Evolutionary conservation across 2,329 filamentous ascomycete species (phyloP).

Genomic region (Aspergillus sp.): DNA sequence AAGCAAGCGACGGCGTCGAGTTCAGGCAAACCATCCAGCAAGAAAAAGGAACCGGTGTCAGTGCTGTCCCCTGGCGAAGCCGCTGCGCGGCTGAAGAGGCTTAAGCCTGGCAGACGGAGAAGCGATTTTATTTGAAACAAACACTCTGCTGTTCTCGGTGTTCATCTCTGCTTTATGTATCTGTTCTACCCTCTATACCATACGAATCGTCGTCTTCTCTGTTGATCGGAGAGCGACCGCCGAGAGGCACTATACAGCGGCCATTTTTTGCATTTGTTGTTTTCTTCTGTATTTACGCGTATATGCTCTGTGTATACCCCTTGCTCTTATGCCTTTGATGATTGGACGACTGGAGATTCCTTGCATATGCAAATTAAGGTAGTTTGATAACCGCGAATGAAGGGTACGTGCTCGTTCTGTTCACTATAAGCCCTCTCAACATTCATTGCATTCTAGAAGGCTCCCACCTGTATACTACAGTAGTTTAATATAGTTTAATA

Average conservation of each 20-base stretch:
- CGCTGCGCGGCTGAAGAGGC: slow-evolving; percentile 1
- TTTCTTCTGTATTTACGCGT: background rate
- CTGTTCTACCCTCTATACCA: no score
- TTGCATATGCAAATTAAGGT: background rate
- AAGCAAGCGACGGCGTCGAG: background rate
- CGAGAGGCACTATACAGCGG: background rate
- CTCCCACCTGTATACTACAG: no score
- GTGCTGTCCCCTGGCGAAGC: slow-evolving; percentile 1
- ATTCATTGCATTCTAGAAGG: no score
- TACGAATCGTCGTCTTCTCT: no score
- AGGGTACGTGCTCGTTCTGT: no score
- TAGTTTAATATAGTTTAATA: no score
- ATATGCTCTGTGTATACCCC: background rate
- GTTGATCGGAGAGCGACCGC: background rate
- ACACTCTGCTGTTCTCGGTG: background rate
- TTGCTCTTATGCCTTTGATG: background rate
- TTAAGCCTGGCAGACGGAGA: slow-evolving; percentile 7
- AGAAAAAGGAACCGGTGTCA: background rate
- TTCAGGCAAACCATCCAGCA: background rate
- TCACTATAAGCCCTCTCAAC: background rate
- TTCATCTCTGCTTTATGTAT: background rate
- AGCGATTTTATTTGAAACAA: slow-evolving; percentile 5
- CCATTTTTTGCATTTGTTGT: background rate
- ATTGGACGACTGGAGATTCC: background rate
- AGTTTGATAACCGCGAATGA: background rate